phyloP scores from a whole-genome alignment of 768 basidiomycete genomes.

The Tylopilus felleus region DNA sequence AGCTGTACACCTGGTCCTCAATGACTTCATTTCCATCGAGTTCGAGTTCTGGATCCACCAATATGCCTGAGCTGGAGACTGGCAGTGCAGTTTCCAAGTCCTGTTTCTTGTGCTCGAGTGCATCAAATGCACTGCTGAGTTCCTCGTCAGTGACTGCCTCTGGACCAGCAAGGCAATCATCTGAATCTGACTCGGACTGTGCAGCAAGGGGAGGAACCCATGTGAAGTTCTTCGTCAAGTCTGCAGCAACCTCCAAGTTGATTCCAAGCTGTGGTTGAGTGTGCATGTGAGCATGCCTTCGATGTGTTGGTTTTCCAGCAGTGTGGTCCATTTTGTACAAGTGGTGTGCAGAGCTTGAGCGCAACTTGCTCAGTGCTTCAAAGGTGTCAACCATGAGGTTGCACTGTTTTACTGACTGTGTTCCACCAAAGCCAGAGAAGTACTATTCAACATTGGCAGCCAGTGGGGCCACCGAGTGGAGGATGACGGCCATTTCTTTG shows the following conservation, averaged over 20 bases:
- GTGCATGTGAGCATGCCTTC: not conserved
- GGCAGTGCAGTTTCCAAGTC: too few species aligned
- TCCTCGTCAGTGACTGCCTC: not conserved
- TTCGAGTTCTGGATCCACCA: not conserved
- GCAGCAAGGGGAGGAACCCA: not conserved
- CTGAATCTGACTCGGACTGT: not conserved
- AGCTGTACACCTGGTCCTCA: not conserved
- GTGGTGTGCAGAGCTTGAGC: not conserved
- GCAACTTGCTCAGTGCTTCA: not conserved
- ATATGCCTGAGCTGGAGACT: too few species aligned
- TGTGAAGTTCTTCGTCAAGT: not conserved
- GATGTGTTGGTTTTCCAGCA: not conserved
- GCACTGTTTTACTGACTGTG: not conserved
- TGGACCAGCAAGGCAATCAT: not conserved
- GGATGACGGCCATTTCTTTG: not conserved
- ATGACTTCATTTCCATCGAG: not conserved
- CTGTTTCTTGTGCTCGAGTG: not conserved
- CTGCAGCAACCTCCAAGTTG: not conserved
- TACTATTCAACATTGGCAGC: not conserved
- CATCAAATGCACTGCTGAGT: not conserved
- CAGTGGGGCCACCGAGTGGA: conserved; percentile 2
- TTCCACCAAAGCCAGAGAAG: not conserved
- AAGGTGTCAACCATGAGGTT: not conserved
- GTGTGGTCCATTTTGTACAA: not conserved
- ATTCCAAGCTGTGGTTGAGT: not conserved